phyloP scores from a whole-genome alignment of 176 grass and related monocot genomes.

The Oryza meridionalis region DNA sequence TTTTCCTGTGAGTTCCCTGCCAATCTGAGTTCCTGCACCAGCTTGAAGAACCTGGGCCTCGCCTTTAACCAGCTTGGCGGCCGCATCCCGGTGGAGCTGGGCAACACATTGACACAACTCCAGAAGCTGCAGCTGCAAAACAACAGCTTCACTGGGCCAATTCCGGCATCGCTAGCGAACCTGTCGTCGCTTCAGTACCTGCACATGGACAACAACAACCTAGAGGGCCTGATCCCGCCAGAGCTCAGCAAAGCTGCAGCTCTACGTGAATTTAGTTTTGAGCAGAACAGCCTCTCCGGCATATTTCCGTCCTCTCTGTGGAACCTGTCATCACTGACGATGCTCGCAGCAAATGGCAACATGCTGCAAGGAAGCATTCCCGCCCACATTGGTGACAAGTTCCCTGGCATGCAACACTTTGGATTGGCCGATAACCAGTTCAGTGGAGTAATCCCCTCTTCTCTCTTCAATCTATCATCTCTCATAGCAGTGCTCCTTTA shows the following conservation, averaged over 20 bases:
- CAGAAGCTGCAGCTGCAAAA: accelerated
- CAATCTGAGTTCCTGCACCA: constrained; percentile 4
- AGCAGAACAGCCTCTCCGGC: not conserved
- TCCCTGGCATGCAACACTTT: not conserved
- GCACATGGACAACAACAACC: accelerated
- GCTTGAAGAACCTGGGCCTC: not conserved
- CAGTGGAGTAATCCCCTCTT: not conserved
- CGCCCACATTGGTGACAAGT: not conserved
- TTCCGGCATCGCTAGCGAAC: not conserved
- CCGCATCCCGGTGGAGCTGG: not conserved
- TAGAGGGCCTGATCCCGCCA: not conserved
- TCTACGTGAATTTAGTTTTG: not conserved
- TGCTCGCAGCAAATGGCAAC: not conserved
- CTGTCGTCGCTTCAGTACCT: not conserved
- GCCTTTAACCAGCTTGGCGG: not conserved
- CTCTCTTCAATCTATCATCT: not conserved
- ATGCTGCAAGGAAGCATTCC: not conserved
- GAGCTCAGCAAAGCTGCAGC: not conserved
- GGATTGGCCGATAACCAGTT: not conserved
- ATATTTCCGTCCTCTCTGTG: not conserved
- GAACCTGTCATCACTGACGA: not conserved
- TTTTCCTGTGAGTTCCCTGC: not conserved
- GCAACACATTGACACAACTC: not conserved
- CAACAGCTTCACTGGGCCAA: not conserved
- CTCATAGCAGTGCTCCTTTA: not conserved